Percentiles rank a stretch among this genome's conserved stretches.
Conservation (phyloP, 306 rosid species). For the Castanea crenata region DNA sequence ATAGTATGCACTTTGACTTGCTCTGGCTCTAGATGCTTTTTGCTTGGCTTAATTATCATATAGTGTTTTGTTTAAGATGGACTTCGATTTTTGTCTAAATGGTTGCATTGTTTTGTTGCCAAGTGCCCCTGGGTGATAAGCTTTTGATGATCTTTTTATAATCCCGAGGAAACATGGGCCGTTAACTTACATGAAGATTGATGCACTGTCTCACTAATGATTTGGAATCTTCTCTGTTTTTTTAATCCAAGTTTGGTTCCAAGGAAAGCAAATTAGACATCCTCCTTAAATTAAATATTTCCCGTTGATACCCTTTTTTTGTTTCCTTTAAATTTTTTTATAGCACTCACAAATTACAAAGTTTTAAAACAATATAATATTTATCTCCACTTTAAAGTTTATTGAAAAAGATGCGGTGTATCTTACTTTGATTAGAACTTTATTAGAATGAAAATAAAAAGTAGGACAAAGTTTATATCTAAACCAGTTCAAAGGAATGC, state of each 20-base stretch:
- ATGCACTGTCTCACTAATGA: slow-evolving; percentile 27
- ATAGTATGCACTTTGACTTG: no score
- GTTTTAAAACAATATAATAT: not conserved
- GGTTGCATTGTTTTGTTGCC: not conserved
- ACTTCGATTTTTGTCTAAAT: not conserved
- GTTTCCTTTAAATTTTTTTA: not conserved
- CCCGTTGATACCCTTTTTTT: not conserved
- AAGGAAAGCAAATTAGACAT: not conserved
- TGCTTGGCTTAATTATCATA: no score
- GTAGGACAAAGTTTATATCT: no score
- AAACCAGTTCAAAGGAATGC: no score
- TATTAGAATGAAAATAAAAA: no score
- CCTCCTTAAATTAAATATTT: not conserved
- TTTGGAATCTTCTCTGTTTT: slow-evolving; percentile 27
- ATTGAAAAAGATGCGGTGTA: no score
- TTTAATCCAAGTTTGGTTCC: not conserved
- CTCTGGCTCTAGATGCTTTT: no score
- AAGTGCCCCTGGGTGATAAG: not conserved
- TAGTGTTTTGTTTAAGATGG: not conserved
- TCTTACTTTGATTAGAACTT: no score
- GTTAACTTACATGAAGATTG: not conserved
- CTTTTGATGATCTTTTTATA: slow-evolving; percentile 2
- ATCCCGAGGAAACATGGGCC: not conserved
- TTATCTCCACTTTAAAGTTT: not conserved
- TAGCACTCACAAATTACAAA: not conserved